Percentiles rank a stretch among this genome's conserved stretches.
Evolutionary conservation across 1,284 basidiomycete species (phyloP).

Genomic region (Tilletia indica): DNA sequence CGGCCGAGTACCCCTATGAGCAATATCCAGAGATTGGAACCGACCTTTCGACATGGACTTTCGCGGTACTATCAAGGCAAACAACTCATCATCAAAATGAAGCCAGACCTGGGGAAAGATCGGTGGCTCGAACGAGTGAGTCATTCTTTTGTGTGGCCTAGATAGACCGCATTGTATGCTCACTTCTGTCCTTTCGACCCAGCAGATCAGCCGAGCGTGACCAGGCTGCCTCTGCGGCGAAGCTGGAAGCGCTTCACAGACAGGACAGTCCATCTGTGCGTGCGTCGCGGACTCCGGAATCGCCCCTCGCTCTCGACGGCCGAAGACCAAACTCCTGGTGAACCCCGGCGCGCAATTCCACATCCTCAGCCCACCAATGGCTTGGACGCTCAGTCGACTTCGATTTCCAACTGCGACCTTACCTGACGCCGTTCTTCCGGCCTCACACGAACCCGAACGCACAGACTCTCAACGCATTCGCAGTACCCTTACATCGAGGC

Average conservation of each 20-base stretch:
- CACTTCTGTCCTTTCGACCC: not conserved
- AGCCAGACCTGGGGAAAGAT: not conserved
- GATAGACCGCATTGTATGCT: too few relatives aligned
- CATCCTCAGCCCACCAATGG: too few relatives aligned
- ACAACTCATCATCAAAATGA: constrained; percentile 31
- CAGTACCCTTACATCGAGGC: constrained; percentile 89
- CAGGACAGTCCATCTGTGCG: constrained; percentile 48
- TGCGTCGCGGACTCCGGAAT: constrained; percentile 36
- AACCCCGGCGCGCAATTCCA: too few relatives aligned
- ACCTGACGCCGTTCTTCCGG: too few relatives aligned
- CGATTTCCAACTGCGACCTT: too few relatives aligned
- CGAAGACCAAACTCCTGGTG: too few relatives aligned
- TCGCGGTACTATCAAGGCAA: constrained; percentile 49
- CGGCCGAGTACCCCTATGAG: constrained; percentile 42
- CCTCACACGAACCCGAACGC: too few relatives aligned
- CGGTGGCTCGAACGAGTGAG: constrained; percentile 2
- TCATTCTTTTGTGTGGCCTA: not conserved
- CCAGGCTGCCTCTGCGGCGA: constrained; percentile 26
- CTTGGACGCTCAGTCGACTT: too few relatives aligned
- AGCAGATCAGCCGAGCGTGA: constrained; percentile 17
- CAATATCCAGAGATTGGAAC: constrained; percentile 47
- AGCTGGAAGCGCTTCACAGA: constrained; percentile 45
- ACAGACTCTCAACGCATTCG: too few relatives aligned
- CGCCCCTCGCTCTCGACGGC: too few relatives aligned
- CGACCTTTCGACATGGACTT: constrained; percentile 45